Percentiles rank a stretch among this genome's conserved stretches.
Evolutionary conservation across 2,329 filamentous ascomycete genomes (phyloP).

Genomic region (Aspergillus niger): DNA sequence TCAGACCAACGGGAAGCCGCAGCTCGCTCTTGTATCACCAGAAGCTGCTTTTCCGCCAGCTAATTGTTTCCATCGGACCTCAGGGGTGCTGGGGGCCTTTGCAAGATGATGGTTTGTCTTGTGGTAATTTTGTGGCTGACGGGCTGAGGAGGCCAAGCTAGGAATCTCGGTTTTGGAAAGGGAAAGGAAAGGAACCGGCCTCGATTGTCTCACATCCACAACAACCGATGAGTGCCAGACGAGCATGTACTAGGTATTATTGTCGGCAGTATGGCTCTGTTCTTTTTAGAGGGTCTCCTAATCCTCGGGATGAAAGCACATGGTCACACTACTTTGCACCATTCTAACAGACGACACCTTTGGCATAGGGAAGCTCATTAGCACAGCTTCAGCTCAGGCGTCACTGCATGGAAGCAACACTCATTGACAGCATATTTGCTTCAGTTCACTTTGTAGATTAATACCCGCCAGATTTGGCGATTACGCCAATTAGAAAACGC

Average conservation of each 20-base stretch:
- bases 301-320: slow-evolving; percentile 8
- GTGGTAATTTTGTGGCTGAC: slow-evolving; percentile 11
- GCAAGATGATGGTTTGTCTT: slow-evolving; percentile 16
- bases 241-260: not conserved
- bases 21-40: slow-evolving; percentile 34
- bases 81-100: slow-evolving; percentile 12
- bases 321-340: slow-evolving; percentile 6
- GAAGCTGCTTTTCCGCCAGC: slow-evolving; percentile 27
- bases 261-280: not conserved
- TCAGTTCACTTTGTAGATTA: slow-evolving; percentile 17
- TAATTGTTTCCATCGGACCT: slow-evolving; percentile 24
- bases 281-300: slow-evolving; percentile 4
- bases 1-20: slow-evolving; percentile 37
- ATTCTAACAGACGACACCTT: slow-evolving; percentile 18
- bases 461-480: slow-evolving; percentile 9
- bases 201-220: not conserved
- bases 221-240: not conserved
- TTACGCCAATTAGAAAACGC: slow-evolving; percentile 8
- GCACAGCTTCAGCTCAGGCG: slow-evolving; percentile 14
- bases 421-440: slow-evolving; percentile 7
- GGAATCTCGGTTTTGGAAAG: not conserved
- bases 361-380: not conserved
- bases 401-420: slow-evolving; percentile 14
- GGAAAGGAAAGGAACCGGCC: not conserved
- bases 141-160: slow-evolving; percentile 3